Base-by-base conservation (phyloP, 352 stramenopile genomes). In the Peronospora destructor region DNA sequence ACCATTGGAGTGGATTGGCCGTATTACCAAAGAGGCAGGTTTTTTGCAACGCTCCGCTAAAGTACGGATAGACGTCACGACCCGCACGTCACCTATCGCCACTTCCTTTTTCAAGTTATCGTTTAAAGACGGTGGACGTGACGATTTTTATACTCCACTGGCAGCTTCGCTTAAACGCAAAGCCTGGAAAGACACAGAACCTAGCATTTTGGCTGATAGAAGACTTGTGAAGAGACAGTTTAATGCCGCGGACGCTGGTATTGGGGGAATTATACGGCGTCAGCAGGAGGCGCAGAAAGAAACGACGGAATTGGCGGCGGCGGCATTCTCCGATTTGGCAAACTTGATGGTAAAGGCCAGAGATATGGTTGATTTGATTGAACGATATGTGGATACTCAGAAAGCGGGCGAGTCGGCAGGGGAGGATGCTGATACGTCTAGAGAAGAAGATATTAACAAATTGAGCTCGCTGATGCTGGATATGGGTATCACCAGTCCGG, bases 401-500 rank as follows among this genome's bases (percentile, higher is more conserved):
- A 88, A 85, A 55, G 63, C 67, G 8, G 59, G 61, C 2, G 64
- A 85, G 36, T 35, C 43, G 21, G 51, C 57, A n/a, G 39, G 36
- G 21, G 53, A 53, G 11, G 51, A 70, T 33, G 36, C 26, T 8
- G 16, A 30, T n/a, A 45, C 50, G 26, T 52, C 63, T 23, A 65
- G 50, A 11, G 66, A 77, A 16, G 74, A 84, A 12, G 77, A 95
- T 21, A 73, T 82, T 17, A 87, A 69, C 26, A 81, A 90, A 35
- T 71, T 97, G 25, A 86, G 75, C 50, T 76, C 83, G 17, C 52
- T 96, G 32, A 89, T 96, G 71, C 66, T 95, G 14, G 84, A 97
- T 64, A 96, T 97, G 83, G 90, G 90, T 42, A 96, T 97, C 46
- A 89, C 78, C 33, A 96, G 87, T 60, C 88, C 88, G 0, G 90